Base-by-base conservation (phyloP, 805 yeast genomes). In the Saccharomyces kudriavzevii region DNA sequence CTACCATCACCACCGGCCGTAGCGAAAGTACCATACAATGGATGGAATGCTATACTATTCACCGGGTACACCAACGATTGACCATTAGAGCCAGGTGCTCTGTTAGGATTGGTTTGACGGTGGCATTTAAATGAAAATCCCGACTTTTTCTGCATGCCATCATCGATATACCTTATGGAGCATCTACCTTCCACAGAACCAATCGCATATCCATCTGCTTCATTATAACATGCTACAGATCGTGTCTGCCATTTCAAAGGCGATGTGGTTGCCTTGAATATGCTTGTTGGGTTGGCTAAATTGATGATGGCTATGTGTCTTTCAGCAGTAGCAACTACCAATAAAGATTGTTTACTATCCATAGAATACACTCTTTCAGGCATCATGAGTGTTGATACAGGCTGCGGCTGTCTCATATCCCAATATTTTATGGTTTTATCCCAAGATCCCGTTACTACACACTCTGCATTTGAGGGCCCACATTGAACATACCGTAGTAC, bases 1-100 rank as follows among this genome's bases (percentile, higher is more conserved):
- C 91, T 78, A 24, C 99, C 99, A 70, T 94, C 99, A 25, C 94
- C 80, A 11, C 99, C 98, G 0, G 96, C 94, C 4, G 99, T 94
- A 49, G 85, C 84, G 70, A 94, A 86, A 0, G 98, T 90, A 46
- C 97, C 97, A 70, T 84, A 84, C 13, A 80, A 74, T 3, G 98
- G 98, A 66, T 94, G 97, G 76, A 91, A 89, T 6, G 81, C 75
- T 49, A 94, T 85, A 49, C 87, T 77, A 68, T 90, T 89, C 46
- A 94, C 84, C 1, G 96, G 73, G 67, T 84, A 92, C 30, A 92
- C 84, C 46, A 79, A 79, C 24, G 84, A 79, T 63, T 86, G 91
- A 46, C 79, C 72, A 28, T 53, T 77, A n/a, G 76, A 60, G 24
- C 69, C 73, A 17, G 85, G 72, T 0, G 80, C 72, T 46, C 83